A percentile compares a stretch with the other conserved stretches of the same genome.
Evolutionary conservation across 345 rosid species (phyloP).

Genomic region (Combretum micranthum): DNA sequence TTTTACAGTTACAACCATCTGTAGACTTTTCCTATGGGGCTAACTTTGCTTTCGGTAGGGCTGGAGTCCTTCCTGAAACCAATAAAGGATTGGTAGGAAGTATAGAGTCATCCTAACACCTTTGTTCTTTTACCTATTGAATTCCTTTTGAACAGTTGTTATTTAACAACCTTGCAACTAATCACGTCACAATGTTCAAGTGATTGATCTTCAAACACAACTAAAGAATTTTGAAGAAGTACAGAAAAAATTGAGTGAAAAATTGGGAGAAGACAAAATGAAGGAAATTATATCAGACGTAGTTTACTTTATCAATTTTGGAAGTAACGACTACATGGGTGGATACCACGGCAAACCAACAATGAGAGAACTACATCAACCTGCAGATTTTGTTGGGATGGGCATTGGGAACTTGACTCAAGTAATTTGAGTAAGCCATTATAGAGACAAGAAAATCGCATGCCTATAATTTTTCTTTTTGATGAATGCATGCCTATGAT

Average conservation of each 20-base stretch:
- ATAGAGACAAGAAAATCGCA: background rate
- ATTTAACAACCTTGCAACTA: too few species aligned
- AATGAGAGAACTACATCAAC: conserved; percentile 25
- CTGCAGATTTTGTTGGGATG: conserved; percentile 33
- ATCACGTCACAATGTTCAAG: conserved; percentile 11
- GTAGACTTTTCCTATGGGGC: conserved; percentile 27
- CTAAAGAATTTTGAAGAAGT: conserved; percentile 31
- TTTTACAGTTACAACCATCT: conserved; percentile 27
- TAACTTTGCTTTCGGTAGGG: conserved; percentile 51
- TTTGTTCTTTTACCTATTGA: background rate
- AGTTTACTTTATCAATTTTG: conserved; percentile 46
- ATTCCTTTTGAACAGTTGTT: background rate
- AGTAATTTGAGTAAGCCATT: conserved; percentile 29
- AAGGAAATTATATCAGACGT: conserved; percentile 31
- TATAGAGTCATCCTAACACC: background rate
- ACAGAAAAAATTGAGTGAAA: conserved; percentile 21
- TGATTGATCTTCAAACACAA: conserved; percentile 37
- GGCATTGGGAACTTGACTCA: conserved; percentile 47
- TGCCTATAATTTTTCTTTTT: too few species aligned
- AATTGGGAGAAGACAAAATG: conserved; percentile 26
- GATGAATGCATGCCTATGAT: background rate
- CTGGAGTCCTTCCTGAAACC: conserved; percentile 44
- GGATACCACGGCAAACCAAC: conserved; percentile 31
- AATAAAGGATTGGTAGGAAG: conserved; percentile 30
- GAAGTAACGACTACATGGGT: conserved; percentile 46